Percentiles rank a stretch among this genome's conserved stretches.
phyloP scores from a whole-genome alignment of 495 filamentous ascomycete species.

The Amniculicola lignicola region DNA sequence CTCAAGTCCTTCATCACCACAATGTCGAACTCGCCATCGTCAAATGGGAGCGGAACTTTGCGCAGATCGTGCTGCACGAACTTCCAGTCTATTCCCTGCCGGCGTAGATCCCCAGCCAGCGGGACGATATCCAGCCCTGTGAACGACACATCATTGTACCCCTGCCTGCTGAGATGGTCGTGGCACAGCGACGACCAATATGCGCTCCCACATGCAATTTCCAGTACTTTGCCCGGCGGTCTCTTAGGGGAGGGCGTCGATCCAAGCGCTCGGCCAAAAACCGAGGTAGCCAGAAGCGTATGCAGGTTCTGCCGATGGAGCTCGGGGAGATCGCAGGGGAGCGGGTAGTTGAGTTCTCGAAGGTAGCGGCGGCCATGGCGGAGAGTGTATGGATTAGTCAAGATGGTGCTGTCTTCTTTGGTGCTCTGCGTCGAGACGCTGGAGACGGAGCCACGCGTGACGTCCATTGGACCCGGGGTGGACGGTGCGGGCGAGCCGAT shows the following conservation, averaged over 20 bases:
- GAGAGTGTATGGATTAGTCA: constrained; percentile 58
- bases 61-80: constrained; percentile 87
- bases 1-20: constrained; percentile 87
- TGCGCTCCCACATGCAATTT: constrained; percentile 83
- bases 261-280: constrained; percentile 78
- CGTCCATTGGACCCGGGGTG: constrained; percentile 22
- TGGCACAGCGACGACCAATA: constrained; percentile 88
- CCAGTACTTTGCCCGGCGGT: constrained; percentile 74
- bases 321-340: constrained; percentile 85
- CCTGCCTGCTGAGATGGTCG: constrained; percentile 63
- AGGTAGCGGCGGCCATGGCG: constrained; percentile 79
- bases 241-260: constrained; percentile 60
- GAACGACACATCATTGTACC: constrained; percentile 55
- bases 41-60: constrained; percentile 70
- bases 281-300: constrained; percentile 73
- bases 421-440: constrained; percentile 34
- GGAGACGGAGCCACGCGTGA: constrained; percentile 32
- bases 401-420: constrained; percentile 19
- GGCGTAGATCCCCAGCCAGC: constrained; percentile 66
- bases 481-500: constrained; percentile 13
- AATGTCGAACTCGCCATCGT: constrained; percentile 80
- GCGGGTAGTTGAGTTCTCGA: constrained; percentile 74
- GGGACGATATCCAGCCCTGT: constrained; percentile 81
- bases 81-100: constrained; percentile 77
- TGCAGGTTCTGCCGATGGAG: constrained; percentile 82